phyloP scores from a whole-genome alignment of 2,329 filamentous ascomycete genomes.

The Penicillium sp. region DNA sequence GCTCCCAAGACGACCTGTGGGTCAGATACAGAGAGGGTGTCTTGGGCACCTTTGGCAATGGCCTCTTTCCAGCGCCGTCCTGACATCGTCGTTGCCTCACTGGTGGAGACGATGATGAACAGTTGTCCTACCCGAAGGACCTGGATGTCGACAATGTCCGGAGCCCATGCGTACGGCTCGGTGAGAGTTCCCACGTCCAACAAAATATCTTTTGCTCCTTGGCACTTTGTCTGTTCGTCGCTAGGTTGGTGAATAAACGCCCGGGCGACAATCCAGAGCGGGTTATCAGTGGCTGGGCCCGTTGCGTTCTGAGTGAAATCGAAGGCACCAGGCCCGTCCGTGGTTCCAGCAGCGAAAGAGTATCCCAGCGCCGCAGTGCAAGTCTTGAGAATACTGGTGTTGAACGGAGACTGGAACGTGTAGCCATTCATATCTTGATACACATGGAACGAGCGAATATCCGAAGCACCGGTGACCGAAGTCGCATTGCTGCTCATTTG shows the following conservation, averaged over 20 bases:
- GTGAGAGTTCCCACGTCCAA: constrained; percentile 82
- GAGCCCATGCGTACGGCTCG: constrained; percentile 78
- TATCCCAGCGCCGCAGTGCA: constrained; percentile 88
- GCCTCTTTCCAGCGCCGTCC: constrained; percentile 81
- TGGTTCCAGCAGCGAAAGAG: constrained; percentile 88
- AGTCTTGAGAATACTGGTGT: constrained; percentile 63
- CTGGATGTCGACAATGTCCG: constrained; percentile 89
- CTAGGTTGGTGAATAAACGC: constrained; percentile 68
- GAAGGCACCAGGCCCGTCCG: constrained; percentile 84
- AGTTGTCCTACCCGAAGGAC: constrained; percentile 79
- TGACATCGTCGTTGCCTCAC: constrained; percentile 89
- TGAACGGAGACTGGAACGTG: constrained; percentile 65
- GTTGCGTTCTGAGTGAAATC: constrained; percentile 89
- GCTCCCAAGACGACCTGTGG: constrained; percentile 82
- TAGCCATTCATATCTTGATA: constrained; percentile 79
- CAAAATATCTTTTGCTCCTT: constrained; percentile 77
- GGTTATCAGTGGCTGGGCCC: constrained; percentile 66
- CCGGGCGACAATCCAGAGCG: constrained; percentile 76
- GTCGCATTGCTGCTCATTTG: constrained; percentile 45
- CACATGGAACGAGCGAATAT: constrained; percentile 78
- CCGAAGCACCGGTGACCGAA: constrained; percentile 55
- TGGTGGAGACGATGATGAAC: constrained; percentile 77
- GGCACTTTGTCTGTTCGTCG: constrained; percentile 68
- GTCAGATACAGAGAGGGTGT: constrained; percentile 49
- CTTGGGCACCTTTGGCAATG: constrained; percentile 55